Evolutionary conservation across 2,329 filamentous ascomycete species (phyloP).

Genomic region (Trichoderma breve): DNA sequence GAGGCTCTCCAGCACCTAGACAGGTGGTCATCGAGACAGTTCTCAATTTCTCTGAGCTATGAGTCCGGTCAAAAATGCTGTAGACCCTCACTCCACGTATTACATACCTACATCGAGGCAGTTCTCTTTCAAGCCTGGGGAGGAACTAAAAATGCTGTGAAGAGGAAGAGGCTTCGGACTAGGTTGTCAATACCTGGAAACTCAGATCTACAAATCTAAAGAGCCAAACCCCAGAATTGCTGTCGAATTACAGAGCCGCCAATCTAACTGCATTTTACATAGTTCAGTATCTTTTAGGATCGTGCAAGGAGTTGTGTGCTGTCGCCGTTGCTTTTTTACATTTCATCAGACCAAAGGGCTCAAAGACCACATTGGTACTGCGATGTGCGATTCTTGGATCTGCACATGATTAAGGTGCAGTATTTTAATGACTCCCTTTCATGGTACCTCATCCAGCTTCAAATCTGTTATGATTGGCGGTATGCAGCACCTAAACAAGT

Average conservation of each 20-base stretch:
- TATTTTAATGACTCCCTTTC: background rate
- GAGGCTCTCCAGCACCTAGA: background rate
- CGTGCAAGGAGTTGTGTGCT: too few species aligned
- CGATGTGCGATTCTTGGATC: background rate
- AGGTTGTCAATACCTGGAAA: background rate
- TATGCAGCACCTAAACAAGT: background rate
- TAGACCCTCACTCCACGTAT: background rate
- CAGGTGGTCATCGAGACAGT: background rate
- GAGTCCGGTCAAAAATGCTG: background rate
- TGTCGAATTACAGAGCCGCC: background rate
- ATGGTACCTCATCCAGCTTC: background rate
- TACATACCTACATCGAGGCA: background rate
- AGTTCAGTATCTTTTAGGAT: background rate
- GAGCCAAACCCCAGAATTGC: background rate
- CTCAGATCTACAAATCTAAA: background rate
- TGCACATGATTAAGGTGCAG: background rate
- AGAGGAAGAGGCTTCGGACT: background rate
- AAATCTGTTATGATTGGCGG: background rate
- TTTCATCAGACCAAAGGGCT: background rate
- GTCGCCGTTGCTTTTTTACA: too few species aligned
- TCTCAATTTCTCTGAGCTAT: background rate
- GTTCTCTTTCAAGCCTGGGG: background rate
- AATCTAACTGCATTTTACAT: background rate
- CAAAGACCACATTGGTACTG: background rate
- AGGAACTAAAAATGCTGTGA: background rate